Percentiles rank a stretch among this genome's conserved stretches.
Evolutionary conservation across 495 filamentous ascomycete genomes (phyloP).

Genomic region (Paragyromitra xinjiangensis): DNA sequence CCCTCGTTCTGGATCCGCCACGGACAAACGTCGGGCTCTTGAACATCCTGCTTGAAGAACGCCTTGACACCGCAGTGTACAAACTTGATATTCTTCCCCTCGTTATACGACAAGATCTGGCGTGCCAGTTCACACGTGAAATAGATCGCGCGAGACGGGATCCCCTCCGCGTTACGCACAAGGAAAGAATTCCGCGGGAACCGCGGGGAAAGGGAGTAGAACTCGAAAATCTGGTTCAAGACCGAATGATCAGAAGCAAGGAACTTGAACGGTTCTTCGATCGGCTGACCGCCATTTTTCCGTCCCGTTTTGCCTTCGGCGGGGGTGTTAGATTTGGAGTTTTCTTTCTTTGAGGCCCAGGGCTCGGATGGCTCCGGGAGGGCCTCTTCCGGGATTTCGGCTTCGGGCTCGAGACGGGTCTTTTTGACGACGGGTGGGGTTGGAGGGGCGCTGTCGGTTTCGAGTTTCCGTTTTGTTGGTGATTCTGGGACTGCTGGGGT

Average conservation of each 20-base stretch:
- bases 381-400: constrained; percentile 28
- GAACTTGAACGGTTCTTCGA: constrained; percentile 94
- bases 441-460: constrained; percentile 53
- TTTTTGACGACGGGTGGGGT: constrained; percentile 60
- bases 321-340: constrained; percentile 47
- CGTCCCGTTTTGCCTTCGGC: constrained; percentile 56
- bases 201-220: constrained; percentile 80
- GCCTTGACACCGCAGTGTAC: constrained; percentile 97
- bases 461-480: constrained; percentile 58
- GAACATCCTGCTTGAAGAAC: constrained; percentile 96
- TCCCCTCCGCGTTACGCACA: constrained; percentile 87
- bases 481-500: constrained; percentile 52
- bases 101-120: constrained; percentile 81
- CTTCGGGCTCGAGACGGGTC: constrained; percentile 42
- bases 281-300: constrained; percentile 64
- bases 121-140: constrained; percentile 87
- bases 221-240: constrained; percentile 74
- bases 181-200: constrained; percentile 93
- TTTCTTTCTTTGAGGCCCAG: constrained; percentile 47
- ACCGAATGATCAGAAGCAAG: constrained; percentile 75
- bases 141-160: constrained; percentile 89
- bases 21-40: constrained; percentile 79
- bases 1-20: constrained; percentile 98
- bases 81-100: constrained; percentile 89
- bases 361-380: constrained; percentile 30